Base-by-base conservation (phyloP, 1,284 basidiomycete genomes). In the Melampsora occidentalis region DNA sequence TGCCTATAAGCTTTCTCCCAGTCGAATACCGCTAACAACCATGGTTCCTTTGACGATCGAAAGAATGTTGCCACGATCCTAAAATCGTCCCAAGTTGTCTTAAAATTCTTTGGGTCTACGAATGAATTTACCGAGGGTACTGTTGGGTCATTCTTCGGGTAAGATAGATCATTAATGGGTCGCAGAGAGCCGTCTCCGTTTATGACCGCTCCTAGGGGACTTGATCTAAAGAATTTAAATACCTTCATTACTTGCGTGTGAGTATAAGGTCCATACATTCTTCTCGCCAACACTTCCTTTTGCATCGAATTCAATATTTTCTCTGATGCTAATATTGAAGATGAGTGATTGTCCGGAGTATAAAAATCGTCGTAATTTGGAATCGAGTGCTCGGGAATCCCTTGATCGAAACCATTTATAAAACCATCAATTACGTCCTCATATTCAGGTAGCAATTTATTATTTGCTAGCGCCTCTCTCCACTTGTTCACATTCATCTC, bases 51-150 rank as follows among this genome's bases (percentile, higher is more conserved):
- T 25, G 12, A 5, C 6, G 18, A 20, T n/a, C 64, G 1, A 25
- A 66, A 42, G 16, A 66, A 53, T 6, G 3, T 25, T 5, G 51
- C 16, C 2, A 53, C 22, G 3, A 14, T 20, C 2, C 51, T 53
- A 53, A 51, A 69, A 33, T 69, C 66, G 20, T 69, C 66, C 66
- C 35, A 35, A 9, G 66, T 68, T 3, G 66, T 68, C 2, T 2
- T 7, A 18, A 48, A 68, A 18, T 48, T 12, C 5, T 28, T 16
- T 5, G 42, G 28, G 22, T 68, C 46, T 20, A 51, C 46, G 22
- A 68, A 68, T 12, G 46, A 68, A 28, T 68, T 68, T n/a, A 68
- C 46, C 14, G 46, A 68, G 5, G 66, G 66, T 5, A 49, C n/a
- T n/a, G n/a, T n/a, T n/a, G n/a, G n/a, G n/a, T 48, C 2, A 4